Percentiles rank a stretch among this genome's conserved stretches.
Conservation (phyloP, 306 rosid species). For the Quercus agrifolia region DNA sequence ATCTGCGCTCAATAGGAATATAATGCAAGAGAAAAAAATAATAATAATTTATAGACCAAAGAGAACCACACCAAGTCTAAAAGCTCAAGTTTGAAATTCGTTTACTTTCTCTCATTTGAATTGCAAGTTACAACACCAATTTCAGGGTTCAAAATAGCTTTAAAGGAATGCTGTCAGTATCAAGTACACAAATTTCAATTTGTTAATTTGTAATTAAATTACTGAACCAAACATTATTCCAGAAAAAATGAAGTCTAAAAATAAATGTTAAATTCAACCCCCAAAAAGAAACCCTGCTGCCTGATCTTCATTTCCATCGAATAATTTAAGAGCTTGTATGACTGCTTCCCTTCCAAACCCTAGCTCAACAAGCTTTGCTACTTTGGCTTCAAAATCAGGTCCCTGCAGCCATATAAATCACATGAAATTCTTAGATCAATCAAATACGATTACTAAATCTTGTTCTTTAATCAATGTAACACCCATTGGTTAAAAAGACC, state of each 20-base stretch:
- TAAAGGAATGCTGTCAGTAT: neutral
- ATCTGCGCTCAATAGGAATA: neutral
- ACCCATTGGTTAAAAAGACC: neutral
- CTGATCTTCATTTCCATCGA: conserved; percentile 54
- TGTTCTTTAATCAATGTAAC: neutral
- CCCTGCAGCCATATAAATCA: conserved; percentile 41
- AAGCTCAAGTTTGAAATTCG: neutral
- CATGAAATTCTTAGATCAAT: neutral
- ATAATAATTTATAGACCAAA: too few relatives aligned
- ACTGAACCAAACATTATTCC: neutral
- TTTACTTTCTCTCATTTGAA: neutral
- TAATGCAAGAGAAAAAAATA: neutral
- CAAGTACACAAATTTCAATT: neutral
- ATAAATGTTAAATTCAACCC: conserved; percentile 20
- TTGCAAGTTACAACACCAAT: neutral
- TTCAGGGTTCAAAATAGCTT: neutral
- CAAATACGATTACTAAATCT: neutral
- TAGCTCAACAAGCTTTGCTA: conserved; percentile 86
- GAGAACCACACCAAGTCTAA: neutral
- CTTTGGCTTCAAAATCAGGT: conserved; percentile 71
- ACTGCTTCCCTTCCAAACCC: conserved; percentile 90
- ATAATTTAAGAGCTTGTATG: conserved; percentile 74
- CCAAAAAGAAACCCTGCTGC: conserved; percentile 58
- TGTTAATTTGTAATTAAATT: neutral
- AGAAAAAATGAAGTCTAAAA: neutral